These are phyloP conservation scores for Collybia sordida DNA, from an alignment of 768 basidiomycete species.

Conservation along the genomic window DNA sequence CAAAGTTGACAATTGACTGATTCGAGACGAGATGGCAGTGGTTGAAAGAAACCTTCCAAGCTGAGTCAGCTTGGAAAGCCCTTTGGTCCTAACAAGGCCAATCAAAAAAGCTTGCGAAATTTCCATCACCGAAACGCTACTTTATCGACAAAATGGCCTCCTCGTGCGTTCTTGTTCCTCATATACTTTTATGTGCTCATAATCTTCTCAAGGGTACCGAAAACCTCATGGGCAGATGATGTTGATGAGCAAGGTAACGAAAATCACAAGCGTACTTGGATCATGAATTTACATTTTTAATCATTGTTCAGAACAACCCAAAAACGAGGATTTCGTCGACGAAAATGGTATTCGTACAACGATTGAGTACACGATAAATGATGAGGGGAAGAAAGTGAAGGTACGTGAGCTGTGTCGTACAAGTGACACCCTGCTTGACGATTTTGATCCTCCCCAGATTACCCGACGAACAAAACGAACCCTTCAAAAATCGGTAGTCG, in stretches of 20 bases:
- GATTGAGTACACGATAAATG: constrained; percentile 80
- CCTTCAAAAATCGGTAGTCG: constrained; percentile 89
- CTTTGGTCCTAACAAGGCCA: too few species aligned
- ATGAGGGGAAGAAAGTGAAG: constrained; percentile 95
- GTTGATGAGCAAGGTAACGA: constrained; percentile 68
- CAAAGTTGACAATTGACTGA: too few species aligned
- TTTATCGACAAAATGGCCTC: too few species aligned
- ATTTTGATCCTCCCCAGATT: constrained; percentile 45
- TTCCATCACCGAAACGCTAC: too few species aligned
- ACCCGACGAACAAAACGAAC: constrained; percentile 85
- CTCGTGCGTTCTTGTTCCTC: too few species aligned
- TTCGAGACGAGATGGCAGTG: too few species aligned
- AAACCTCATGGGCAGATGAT: constrained; percentile 89
- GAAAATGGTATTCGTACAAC: constrained; percentile 88
- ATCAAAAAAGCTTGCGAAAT: too few species aligned
- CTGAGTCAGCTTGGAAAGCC: too few species aligned
- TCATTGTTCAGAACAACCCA: constrained; percentile 42
- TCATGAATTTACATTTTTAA: not conserved
- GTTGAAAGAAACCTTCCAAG: too few species aligned
- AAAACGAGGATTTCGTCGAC: constrained; percentile 71
- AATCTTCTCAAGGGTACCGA: constrained; percentile 38
- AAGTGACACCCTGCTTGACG: not conserved
- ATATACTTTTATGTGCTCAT: too few species aligned
- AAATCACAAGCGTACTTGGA: not conserved
- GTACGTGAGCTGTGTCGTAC: constrained; percentile 35